Conservation (phyloP, 2,329 filamentous ascomycete genomes). For the Sarocladium brachiariae region DNA sequence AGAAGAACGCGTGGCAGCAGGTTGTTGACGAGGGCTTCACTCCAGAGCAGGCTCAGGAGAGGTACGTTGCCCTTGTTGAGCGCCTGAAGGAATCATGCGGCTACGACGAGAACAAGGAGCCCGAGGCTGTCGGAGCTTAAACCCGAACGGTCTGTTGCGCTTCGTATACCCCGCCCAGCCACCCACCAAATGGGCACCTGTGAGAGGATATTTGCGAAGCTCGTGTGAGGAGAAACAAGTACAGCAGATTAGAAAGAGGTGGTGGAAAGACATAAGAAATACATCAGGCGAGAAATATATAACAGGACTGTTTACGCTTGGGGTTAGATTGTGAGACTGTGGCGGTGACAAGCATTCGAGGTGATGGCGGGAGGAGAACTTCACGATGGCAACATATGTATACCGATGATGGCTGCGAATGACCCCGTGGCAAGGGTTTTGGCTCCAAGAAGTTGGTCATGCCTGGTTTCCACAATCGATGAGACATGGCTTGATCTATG, state of each 20-base stretch:
- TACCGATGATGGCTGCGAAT: too few relatives aligned
- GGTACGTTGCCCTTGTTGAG: conserved; percentile 69
- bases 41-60: conserved; percentile 62
- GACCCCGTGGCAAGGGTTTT: too few relatives aligned
- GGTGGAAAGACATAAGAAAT: not conserved
- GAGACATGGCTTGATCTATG: too few relatives aligned
- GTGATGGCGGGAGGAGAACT: too few relatives aligned
- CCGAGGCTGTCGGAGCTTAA: conserved; percentile 44
- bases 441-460: too few relatives aligned
- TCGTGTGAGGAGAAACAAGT: conserved; percentile 12
- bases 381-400: too few relatives aligned
- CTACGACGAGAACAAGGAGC: conserved; percentile 56
- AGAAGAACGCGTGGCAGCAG: conserved; percentile 72
- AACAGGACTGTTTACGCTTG: not conserved
- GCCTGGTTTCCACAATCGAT: too few relatives aligned
- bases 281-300: conserved; percentile 5
- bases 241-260: not conserved
- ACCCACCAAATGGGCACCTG: not conserved
- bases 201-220: not conserved
- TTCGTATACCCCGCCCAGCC: too few relatives aligned
- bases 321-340: too few relatives aligned
- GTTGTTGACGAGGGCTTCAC: conserved; percentile 56
- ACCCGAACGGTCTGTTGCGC: too few relatives aligned
- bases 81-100: conserved; percentile 63
- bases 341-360: not conserved